Conservation (phyloP, 2,329 filamentous ascomycete species). For the Colletotrichum eremochloae region DNA sequence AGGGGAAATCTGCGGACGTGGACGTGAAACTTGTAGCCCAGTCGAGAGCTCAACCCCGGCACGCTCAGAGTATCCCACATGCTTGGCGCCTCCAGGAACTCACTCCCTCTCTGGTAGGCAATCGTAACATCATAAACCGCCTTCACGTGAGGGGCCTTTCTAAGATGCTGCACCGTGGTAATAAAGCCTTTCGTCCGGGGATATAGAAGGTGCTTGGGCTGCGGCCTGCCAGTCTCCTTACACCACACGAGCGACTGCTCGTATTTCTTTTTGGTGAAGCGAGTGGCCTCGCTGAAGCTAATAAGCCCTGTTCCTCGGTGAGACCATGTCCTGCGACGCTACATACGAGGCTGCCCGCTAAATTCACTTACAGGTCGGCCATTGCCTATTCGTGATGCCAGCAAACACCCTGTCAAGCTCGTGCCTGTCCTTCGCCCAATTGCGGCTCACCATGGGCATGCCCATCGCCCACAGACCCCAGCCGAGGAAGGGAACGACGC, state of each 20-base stretch:
- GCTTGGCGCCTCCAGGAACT: constrained; percentile 61
- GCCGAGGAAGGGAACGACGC: constrained; percentile 70
- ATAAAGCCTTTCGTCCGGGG: constrained; percentile 73
- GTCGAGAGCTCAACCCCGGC: constrained; percentile 53
- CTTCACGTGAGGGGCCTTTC: constrained; percentile 63
- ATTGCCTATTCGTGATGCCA: constrained; percentile 63
- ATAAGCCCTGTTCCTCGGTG: constrained; percentile 66
- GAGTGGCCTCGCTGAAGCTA: constrained; percentile 74
- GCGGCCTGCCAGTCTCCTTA: constrained; percentile 60
- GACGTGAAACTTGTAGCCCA: constrained; percentile 63
- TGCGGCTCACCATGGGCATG: constrained; percentile 72
- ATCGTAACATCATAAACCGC: constrained; percentile 70
- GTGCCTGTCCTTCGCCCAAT: constrained; percentile 68
- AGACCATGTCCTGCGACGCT: not conserved
- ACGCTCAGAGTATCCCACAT: constrained; percentile 67
- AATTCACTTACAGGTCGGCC: constrained; percentile 68
- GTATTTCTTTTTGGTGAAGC: constrained; percentile 68
- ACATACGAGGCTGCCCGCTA: constrained; percentile 27
- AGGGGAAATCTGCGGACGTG: constrained; percentile 63
- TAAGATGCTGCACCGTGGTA: constrained; percentile 68
- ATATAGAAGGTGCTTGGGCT: constrained; percentile 70
- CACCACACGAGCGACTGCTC: constrained; percentile 66
- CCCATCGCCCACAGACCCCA: constrained; percentile 76
- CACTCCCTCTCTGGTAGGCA: constrained; percentile 61
- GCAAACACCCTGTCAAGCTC: constrained; percentile 71